A percentile compares a stretch with the other conserved stretches of the same genome.
These are phyloP conservation scores for Auricularia cornea DNA, from an alignment of 768 basidiomycete genomes.

Conservation along the genomic window DNA sequence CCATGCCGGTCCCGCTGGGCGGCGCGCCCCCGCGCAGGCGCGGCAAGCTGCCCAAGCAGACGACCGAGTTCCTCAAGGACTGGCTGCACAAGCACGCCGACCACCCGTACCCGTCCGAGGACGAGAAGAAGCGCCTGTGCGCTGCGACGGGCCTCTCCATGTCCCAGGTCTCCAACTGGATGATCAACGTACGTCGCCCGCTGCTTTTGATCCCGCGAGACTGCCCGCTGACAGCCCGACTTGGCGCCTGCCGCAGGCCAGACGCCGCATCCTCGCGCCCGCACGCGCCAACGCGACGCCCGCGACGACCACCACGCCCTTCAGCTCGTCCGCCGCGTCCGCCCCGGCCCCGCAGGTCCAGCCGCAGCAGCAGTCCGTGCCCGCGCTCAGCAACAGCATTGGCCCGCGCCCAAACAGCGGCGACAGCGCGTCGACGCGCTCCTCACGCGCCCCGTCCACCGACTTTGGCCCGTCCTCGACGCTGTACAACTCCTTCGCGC, in stretches of 20 bases:
- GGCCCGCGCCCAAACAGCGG: not conserved
- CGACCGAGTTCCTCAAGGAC: slow-evolving; percentile 80
- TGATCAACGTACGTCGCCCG: slow-evolving; percentile 70
- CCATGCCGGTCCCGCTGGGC: not conserved
- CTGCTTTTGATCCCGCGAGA: not conserved
- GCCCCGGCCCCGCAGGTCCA: not conserved
- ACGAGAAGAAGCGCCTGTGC: slow-evolving; percentile 85
- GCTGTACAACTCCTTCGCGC: not conserved
- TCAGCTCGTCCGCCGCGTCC: not conserved
- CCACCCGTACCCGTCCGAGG: slow-evolving; percentile 83
- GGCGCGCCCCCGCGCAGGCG: slow-evolving; percentile 59
- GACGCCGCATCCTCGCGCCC: not conserved
- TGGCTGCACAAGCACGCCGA: slow-evolving; percentile 85
- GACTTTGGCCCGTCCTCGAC: not conserved
- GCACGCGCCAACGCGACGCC: not conserved
- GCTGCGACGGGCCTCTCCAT: slow-evolving; percentile 80
- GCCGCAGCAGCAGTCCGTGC: not conserved
- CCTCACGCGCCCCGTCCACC: not conserved
- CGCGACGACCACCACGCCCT: not conserved
- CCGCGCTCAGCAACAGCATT: not conserved
- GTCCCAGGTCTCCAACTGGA: slow-evolving; percentile 89
- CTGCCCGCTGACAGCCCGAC: not conserved
- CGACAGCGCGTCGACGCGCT: not conserved
- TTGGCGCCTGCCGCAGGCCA: not conserved
- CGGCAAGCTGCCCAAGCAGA: slow-evolving; percentile 84